These are phyloP conservation scores for Hypseocharis bilobata DNA, from an alignment of 441 rosid genomes.

Conservation along the genomic window DNA sequence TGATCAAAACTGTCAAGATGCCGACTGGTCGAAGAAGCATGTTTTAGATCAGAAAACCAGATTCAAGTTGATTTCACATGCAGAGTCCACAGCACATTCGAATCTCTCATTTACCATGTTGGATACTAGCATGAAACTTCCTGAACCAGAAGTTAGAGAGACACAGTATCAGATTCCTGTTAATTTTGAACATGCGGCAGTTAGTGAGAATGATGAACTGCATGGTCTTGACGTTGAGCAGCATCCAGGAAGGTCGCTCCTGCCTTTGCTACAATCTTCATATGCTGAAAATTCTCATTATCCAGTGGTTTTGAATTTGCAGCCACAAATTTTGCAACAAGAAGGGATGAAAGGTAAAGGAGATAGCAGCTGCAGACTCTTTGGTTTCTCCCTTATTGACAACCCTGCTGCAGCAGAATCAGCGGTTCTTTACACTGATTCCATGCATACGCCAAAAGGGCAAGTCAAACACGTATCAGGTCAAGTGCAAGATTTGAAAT, in stretches of 20 bases:
- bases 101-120: conserved; percentile 50
- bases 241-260: conserved; percentile 43
- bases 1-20: conserved; percentile 35
- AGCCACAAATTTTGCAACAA: not conserved
- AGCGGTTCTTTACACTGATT: conserved; percentile 24
- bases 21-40: conserved; percentile 35
- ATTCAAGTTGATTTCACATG: conserved; percentile 30
- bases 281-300: conserved; percentile 39
- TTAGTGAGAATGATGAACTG: conserved; percentile 21
- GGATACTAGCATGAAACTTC: conserved; percentile 33
- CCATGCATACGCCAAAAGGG: conserved; percentile 21
- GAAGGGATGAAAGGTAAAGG: conserved; percentile 39
- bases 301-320: conserved; percentile 25
- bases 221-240: conserved; percentile 45
- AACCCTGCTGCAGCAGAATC: conserved; percentile 37
- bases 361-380: conserved; percentile 62
- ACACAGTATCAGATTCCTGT: not conserved
- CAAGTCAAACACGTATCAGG: conserved; percentile 24
- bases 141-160: conserved; percentile 24
- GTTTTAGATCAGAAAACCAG: conserved; percentile 47
- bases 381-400: conserved; percentile 67
- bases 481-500: conserved; percentile 20
- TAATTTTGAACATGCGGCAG: not conserved
- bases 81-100: conserved; percentile 45
- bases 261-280: conserved; percentile 54